A percentile compares a stretch with the other conserved stretches of the same genome.
Conservation (phyloP, 192 early-diverging fungal species). For the Martensiomyces pterosporus region DNA sequence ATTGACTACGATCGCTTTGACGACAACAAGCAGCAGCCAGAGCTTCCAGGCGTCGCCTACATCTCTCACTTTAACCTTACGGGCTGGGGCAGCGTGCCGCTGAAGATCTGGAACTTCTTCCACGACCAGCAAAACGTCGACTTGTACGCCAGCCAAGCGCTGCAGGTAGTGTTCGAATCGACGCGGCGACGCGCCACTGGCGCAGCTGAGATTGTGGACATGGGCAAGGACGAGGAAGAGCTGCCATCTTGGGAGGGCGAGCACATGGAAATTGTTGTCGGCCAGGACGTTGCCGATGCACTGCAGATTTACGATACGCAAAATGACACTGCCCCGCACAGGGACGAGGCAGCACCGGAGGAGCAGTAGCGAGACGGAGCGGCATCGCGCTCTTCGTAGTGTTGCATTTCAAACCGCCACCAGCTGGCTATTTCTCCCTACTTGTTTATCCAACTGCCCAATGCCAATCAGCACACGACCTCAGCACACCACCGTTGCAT, state of each 20-base stretch:
- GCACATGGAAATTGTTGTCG: conserved; percentile 35
- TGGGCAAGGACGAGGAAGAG: conserved; percentile 37
- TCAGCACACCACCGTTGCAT: no score
- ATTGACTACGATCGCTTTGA: conserved; percentile 46
- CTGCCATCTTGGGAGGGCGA: conserved; percentile 28
- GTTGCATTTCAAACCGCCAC: no score
- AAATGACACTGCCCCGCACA: conserved; percentile 18
- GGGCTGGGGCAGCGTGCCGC: conserved; percentile 43
- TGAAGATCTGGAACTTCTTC: conserved; percentile 46
- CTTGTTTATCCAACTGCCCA: no score
- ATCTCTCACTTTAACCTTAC: conserved; percentile 37
- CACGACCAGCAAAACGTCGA: conserved; percentile 51
- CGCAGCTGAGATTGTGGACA: conserved; percentile 22
- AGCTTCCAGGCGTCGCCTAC: conserved; percentile 37
- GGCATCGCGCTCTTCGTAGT: no score
- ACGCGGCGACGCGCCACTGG: conserved; percentile 21
- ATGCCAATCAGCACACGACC: no score
- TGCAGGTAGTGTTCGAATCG: conserved; percentile 45
- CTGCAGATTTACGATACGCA: conserved; percentile 41
- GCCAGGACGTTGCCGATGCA: conserved; percentile 18
- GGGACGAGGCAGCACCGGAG: no score
- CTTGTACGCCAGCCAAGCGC: conserved; percentile 40
- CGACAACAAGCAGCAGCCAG: conserved; percentile 4
- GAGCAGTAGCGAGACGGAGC: no score
- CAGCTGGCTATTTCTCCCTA: no score